These are phyloP conservation scores for Geosmithia morbida DNA, from an alignment of 2,329 filamentous ascomycete genomes.

Conservation along the genomic window DNA sequence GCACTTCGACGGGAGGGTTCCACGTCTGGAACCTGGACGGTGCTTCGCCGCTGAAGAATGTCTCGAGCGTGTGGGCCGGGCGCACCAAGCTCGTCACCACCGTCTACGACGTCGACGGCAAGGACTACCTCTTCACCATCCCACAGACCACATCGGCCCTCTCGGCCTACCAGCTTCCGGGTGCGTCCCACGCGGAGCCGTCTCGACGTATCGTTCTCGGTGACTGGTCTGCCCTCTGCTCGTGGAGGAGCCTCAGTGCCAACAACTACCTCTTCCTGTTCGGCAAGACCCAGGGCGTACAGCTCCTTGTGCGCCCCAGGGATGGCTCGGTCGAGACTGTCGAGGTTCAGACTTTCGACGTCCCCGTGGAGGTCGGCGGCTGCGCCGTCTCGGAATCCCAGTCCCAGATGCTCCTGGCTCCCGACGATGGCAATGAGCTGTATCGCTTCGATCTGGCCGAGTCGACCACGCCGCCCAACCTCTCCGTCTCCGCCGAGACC, in stretches of 20 bases:
- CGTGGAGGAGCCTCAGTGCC: slow-evolving; percentile 24
- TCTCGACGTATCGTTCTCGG: slow-evolving; percentile 19
- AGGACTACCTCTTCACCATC: slow-evolving; percentile 24
- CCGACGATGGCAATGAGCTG: slow-evolving; percentile 19
- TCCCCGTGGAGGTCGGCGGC: slow-evolving; percentile 24
- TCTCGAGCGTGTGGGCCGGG: slow-evolving; percentile 18
- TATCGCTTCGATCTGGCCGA: slow-evolving; percentile 24
- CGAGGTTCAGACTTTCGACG: slow-evolving; percentile 26
- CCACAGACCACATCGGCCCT: slow-evolving; percentile 26
- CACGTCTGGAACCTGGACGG: slow-evolving; percentile 18
- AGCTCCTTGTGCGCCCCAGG: slow-evolving; percentile 19
- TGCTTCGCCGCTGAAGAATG: slow-evolving; percentile 13
- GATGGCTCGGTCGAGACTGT: slow-evolving; percentile 17
- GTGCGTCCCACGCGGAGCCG: slow-evolving; percentile 15
- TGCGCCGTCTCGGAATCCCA: slow-evolving; percentile 22
- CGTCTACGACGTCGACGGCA: slow-evolving; percentile 18
- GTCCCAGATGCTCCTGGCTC: slow-evolving; percentile 22
- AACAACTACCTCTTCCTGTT: slow-evolving; percentile 30
- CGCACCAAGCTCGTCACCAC: slow-evolving; percentile 29
- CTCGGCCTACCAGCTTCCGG: slow-evolving; percentile 20
- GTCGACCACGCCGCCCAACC: slow-evolving; percentile 18
- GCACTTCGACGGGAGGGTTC: slow-evolving; percentile 25
- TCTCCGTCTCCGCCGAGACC: slow-evolving; percentile 19
- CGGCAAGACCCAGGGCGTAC: slow-evolving; percentile 22
- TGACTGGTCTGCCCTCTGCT: slow-evolving; percentile 31